Evolutionary conservation across 1,284 basidiomycete species (phyloP).

Genomic region (Chalciporus sp.): DNA sequence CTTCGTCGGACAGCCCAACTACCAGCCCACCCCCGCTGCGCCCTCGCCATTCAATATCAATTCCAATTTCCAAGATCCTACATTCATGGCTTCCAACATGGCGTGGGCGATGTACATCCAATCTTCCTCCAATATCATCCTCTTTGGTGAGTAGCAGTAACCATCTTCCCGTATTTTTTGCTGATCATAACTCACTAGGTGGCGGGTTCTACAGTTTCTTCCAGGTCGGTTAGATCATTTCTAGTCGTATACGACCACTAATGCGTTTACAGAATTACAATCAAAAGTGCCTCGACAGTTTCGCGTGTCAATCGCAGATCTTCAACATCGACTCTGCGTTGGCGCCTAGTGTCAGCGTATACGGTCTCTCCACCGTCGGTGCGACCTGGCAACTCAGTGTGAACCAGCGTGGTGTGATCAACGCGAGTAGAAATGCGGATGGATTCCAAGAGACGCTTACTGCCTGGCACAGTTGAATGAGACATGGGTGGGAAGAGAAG

Average conservation of each 20-base stretch:
- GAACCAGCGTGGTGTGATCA: constrained; percentile 4
- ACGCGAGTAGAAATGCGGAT: constrained; percentile 4
- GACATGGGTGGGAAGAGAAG: too few species aligned
- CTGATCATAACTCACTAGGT: constrained; percentile 35
- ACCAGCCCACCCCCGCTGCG: constrained; percentile 43
- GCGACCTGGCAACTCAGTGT: constrained; percentile 49
- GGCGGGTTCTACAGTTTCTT: constrained; percentile 63
- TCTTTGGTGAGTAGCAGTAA: constrained; percentile 38
- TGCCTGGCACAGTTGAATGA: constrained; percentile 7
- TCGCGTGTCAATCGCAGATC: constrained; percentile 52
- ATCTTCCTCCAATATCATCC: constrained; percentile 43
- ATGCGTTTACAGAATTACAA: constrained; percentile 8
- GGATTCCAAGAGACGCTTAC: constrained; percentile 15
- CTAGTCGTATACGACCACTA: background rate
- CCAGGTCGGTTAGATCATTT: constrained; percentile 15
- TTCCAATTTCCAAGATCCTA: constrained; percentile 42
- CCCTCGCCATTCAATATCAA: constrained; percentile 41
- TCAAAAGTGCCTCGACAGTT: constrained; percentile 43
- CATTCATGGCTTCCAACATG: constrained; percentile 36
- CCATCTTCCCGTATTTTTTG: background rate
- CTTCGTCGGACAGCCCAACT: constrained; percentile 36
- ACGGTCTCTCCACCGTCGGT: constrained; percentile 56
- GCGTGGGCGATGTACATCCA: constrained; percentile 47
- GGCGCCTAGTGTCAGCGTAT: constrained; percentile 44
- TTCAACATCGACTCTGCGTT: constrained; percentile 46